Base-by-base conservation (phyloP, 2,329 filamentous ascomycete genomes). In the Fusarium virguliforme region DNA sequence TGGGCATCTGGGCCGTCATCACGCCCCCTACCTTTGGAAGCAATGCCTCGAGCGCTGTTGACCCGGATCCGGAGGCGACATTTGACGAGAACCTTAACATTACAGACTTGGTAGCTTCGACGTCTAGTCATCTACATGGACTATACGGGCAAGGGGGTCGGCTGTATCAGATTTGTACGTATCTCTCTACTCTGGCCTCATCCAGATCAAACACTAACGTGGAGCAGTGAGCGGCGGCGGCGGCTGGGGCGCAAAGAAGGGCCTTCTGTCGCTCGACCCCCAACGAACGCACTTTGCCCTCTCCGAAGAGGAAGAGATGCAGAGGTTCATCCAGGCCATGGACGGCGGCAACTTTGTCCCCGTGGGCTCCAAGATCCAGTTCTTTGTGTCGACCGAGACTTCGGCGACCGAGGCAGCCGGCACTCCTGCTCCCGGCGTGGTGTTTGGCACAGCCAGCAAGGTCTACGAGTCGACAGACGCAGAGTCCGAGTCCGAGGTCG, bases 171-270 rank as follows among this genome's bases (percentile, higher is more conserved):
- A 79, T 82, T 10, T 75, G 80, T 81, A 75, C 26, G 79, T 70
- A 26, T 24, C 28, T 32, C 24, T 7, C 26, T 26, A 41, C n/a
- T 3, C 26, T 1, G 43, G 10, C 1, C 1, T 18, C 7, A 15
- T 10, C 30, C n/a, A 9, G 12, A 32, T 2, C 34, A 12, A 34
- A 4, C 37, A 18, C 73, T 80, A 63, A 80, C 53, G 37, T 24
- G 4, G 18, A 32, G 2, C 46, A 86, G 88, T 95, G 69, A 94
- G 92, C 75, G 94, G 94, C 5, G 94, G 94, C 50, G 94, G 94
- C 43, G 94, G 94, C 22, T 97, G 94, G 94, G 94, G 94, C 15
- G 84, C 88, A 62, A 96, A 95, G 78, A 90, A 92, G 74, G 94
- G 94, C 1, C 83, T 97, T 0, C 82, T 97, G 4, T 94, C 93